Conservation (phyloP, 1,284 basidiomycete genomes). For the Cutaneotrichosporon sp. region DNA sequence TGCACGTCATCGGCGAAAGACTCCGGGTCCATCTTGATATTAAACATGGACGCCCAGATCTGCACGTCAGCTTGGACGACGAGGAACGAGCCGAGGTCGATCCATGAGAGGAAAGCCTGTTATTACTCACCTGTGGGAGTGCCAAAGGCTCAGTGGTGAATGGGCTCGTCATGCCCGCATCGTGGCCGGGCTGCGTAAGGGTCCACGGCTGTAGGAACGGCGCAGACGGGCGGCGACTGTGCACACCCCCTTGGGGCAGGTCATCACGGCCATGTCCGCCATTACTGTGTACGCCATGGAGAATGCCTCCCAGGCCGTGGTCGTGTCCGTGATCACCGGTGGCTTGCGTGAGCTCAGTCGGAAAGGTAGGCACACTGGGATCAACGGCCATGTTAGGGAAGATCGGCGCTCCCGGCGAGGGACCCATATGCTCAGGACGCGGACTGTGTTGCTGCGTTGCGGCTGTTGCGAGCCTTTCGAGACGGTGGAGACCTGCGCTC, state of each 20-base stretch:
- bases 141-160: constrained; percentile 21
- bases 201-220: constrained; percentile 20
- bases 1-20: not conserved
- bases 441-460: constrained; percentile 18
- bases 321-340: constrained; percentile 7
- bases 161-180: constrained; percentile 5
- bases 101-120: no score
- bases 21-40: constrained; percentile 35
- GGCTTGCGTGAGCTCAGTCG: constrained; percentile 8
- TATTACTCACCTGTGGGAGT: constrained; percentile 24
- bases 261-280: not conserved
- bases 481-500: constrained; percentile 40
- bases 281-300: not conserved
- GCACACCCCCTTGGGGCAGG: not conserved
- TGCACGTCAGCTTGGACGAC: constrained; percentile 9
- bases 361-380: constrained; percentile 7
- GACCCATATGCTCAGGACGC: not conserved
- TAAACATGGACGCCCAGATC: constrained; percentile 46
- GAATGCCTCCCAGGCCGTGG: constrained; percentile 1
- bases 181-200: constrained; percentile 3
- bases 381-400: constrained; percentile 13
- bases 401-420: not conserved
- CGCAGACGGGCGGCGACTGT: constrained; percentile 5
- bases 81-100: no score
- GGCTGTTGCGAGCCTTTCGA: constrained; percentile 39